These are phyloP conservation scores for Amanita pseudoporphyria DNA, from an alignment of 768 basidiomycete genomes.

Conservation along the genomic window DNA sequence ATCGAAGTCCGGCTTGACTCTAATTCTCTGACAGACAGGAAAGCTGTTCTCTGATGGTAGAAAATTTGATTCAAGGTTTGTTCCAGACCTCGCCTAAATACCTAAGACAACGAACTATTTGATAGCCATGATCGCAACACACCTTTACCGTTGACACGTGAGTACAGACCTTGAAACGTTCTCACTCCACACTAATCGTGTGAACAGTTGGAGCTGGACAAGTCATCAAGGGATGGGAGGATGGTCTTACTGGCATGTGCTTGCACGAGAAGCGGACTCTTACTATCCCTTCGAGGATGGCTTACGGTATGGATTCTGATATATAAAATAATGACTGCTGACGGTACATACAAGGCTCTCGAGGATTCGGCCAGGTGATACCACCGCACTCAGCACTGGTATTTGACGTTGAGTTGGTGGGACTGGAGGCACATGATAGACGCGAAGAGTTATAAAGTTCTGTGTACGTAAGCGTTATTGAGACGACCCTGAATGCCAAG, in stretches of 20 bases:
- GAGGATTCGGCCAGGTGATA: constrained; percentile 71
- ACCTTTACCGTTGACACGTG: constrained; percentile 75
- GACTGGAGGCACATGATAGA: constrained; percentile 35
- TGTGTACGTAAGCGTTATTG: background rate
- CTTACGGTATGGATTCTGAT: constrained; percentile 60
- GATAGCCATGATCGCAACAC: constrained; percentile 57
- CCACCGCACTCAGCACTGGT: constrained; percentile 73
- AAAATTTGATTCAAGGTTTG: constrained; percentile 86
- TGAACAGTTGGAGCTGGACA: constrained; percentile 64
- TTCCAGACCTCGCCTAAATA: background rate
- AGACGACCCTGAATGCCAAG: background rate
- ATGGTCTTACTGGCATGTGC: constrained; percentile 80
- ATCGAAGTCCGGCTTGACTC: background rate
- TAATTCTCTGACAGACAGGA: constrained; percentile 48
- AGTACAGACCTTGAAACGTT: constrained; percentile 14
- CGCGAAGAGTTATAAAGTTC: constrained; percentile 47
- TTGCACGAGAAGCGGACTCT: constrained; percentile 80
- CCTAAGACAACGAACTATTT: background rate
- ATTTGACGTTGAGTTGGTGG: constrained; percentile 81
- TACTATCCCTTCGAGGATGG: constrained; percentile 73
- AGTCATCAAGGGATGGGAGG: constrained; percentile 82
- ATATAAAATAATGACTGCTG: background rate
- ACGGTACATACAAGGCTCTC: constrained; percentile 36
- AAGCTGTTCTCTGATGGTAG: constrained; percentile 64
- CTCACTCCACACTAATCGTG: background rate